Evolutionary conservation across 306 rosid species (phyloP), one percentile per base, ranked within the genome.

Genomic region (Begonia masoniana): DNA sequence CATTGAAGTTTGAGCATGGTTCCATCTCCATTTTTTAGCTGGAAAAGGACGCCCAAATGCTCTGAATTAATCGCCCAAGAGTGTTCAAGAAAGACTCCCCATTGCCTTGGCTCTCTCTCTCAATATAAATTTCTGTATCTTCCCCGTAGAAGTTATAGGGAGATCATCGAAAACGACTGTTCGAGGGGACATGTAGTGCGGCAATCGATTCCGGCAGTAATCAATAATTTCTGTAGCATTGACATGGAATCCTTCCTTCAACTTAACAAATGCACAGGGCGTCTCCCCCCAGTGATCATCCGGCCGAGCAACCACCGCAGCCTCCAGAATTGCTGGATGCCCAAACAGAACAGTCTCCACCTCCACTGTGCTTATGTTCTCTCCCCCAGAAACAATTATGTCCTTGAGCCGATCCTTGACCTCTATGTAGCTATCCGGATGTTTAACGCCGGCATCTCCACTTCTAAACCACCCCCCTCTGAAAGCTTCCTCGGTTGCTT

Each of bases 201-300:
- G 87, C 69, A 85, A 58, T 55, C 43, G 74, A 19, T 71, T 65
- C 41, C 79, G 57, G 47, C 94, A 82, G 36, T 74, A 85, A 3
- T 65, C 47, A 11, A 80, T 85, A 15, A 85, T 63, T 8, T 80
- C 87, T 62, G 64, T 61, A 13, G 56, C 69, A 62, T 62, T 54
- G 14, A 49, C 71, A 7, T 60, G 57, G 66, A 54, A 54, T 11
- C 94, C 87, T 0, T 76, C 78, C 64, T 78, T 89, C 55, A 82
- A 48, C 54, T 63, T 74, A 60, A 85, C 69, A 71, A 85, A 85
- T n/a, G 95, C 95, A 63, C 95, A 89, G 41, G 91, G 87, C 3
- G 95, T 78, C 65, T 85, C 85, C 31, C 94, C 95, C 95, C 95
- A 82, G 10, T 80, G 94, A 15, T 80, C 58, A 63, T 82, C 97